Conservation (phyloP, 2,329 filamentous ascomycete species). For the Colletotrichum sp. region DNA sequence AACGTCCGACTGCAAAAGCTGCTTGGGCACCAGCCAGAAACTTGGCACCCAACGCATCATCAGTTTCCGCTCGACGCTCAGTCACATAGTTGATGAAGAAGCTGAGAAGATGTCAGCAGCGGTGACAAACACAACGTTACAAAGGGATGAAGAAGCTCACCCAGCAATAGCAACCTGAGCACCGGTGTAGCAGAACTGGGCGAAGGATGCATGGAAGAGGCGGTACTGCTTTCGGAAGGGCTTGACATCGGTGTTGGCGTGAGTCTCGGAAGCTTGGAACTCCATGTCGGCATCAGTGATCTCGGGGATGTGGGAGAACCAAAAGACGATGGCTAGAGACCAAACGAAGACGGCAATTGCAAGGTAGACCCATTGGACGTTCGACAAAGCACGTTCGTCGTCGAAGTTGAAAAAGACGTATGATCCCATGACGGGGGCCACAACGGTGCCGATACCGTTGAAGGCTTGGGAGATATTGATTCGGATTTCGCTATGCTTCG, state of each 20-base stretch:
- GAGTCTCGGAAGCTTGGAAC: conserved; percentile 59
- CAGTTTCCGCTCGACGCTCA: conserved; percentile 55
- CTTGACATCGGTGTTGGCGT: conserved; percentile 43
- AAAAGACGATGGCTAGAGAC: conserved; percentile 69
- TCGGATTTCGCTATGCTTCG: conserved; percentile 56
- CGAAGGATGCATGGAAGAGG: conserved; percentile 77
- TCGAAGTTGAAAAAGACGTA: conserved; percentile 68
- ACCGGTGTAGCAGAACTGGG: conserved; percentile 81
- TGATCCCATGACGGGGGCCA: conserved; percentile 75
- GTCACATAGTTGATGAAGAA: conserved; percentile 80
- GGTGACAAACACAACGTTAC: conserved; percentile 62
- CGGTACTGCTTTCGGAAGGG: conserved; percentile 73
- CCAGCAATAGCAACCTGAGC: conserved; percentile 73
- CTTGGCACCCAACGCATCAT: conserved; percentile 60
- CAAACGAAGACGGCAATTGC: conserved; percentile 76
- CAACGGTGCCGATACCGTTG: conserved; percentile 57
- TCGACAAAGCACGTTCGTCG: conserved; percentile 56
- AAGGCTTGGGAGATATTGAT: conserved; percentile 60
- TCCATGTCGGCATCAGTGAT: conserved; percentile 72
- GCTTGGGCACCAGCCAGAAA: conserved; percentile 79
- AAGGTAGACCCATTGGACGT: conserved; percentile 80
- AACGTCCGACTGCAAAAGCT: conserved; percentile 74
- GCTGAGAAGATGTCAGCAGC: conserved; percentile 54
- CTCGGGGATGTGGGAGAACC: conserved; percentile 71
- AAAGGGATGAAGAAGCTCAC: conserved; percentile 41